Base-by-base conservation (phyloP, 345 rosid species). In the Dovyalis caffra region DNA sequence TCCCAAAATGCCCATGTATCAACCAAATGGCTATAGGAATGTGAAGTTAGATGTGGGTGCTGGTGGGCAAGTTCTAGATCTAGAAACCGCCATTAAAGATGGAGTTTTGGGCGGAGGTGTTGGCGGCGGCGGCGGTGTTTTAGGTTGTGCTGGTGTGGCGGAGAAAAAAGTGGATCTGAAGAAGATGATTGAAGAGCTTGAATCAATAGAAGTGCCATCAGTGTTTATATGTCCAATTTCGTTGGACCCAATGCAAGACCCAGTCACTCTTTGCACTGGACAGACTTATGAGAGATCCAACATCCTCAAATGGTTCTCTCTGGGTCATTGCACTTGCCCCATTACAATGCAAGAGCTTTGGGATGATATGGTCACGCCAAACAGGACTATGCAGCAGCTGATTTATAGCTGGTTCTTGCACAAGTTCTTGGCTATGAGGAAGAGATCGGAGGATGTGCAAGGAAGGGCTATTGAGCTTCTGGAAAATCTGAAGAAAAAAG, bases 341-440 rank as follows among this genome's bases (percentile, higher is more conserved):
- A 90, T 92, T 2, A 90, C 95, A 64, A 90, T 90, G 95, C 95
- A 90, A 74, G 95, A 90, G 88, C 91, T 89, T 11, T 90, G 95
- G 95, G 95, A 89, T 64, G 87, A 85, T 73, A 79, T 88, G 12
- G 62, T 90, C 4, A 90, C 92, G 9, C 90, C 95, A 2, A 90
- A 90, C 72, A 86, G 68, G 64, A 90, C 95, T 18, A 87, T 90
- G 47, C 79, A 87, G 68, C 92, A 90, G 56, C 86, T 90, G 72
- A 90, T 89, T 74, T 76, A 81, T 63, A 86, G 88, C 77, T 90
- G 95, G 92, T 90, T 89, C 70, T 83, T 89, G 23, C 92, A 87
- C 64, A 90, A 89, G 74, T 89, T 87, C 79, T 77, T 87, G 45
- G 78, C 81, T 5, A 84, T 84, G 92, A 90, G 84, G 89, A 90